Evolutionary conservation across 2,329 filamentous ascomycete species (phyloP).

Genomic region (Cladosporium sp.): DNA sequence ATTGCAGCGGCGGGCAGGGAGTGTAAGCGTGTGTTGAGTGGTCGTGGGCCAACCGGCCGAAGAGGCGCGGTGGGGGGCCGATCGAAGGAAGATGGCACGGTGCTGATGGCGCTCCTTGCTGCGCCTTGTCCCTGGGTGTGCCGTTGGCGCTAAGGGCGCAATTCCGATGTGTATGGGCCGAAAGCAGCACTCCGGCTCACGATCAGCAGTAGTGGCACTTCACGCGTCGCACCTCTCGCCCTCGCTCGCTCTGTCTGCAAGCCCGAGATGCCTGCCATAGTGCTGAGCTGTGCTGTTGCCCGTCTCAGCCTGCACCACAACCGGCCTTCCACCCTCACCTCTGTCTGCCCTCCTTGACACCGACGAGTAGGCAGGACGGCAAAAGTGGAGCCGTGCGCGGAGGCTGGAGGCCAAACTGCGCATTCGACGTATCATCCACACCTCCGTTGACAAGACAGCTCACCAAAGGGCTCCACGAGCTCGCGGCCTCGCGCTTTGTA

Average conservation of each 20-base stretch:
- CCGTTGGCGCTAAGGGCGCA: constrained; percentile 10
- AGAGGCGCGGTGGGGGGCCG: constrained; percentile 4
- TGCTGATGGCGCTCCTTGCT: neutral
- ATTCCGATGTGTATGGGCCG: constrained; percentile 4
- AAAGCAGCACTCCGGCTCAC: constrained; percentile 2
- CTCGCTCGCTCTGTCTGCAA: constrained; percentile 22
- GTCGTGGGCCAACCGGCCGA: neutral
- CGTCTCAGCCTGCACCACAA: constrained; percentile 17
- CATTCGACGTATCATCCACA: constrained; percentile 18
- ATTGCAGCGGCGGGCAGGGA: constrained; percentile 14
- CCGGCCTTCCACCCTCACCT: constrained; percentile 8
- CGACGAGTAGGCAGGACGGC: constrained; percentile 2
- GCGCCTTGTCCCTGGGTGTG: neutral
- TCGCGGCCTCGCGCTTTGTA: constrained; percentile 21
- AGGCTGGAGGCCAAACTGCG: constrained; percentile 7
- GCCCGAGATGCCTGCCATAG: constrained; percentile 10
- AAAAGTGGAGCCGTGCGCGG: constrained; percentile 20
- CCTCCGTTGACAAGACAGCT: constrained; percentile 15
- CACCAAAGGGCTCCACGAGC: constrained; percentile 17
- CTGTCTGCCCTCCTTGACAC: neutral
- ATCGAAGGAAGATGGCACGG: constrained; percentile 9
- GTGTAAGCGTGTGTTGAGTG: neutral
- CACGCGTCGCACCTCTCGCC: constrained; percentile 19
- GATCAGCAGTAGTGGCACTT: constrained; percentile 2
- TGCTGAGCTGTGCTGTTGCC: neutral